Percentiles rank a stretch among this genome's conserved stretches.
These are phyloP conservation scores for Pseudogymnoascus sp. DNA, from an alignment of 2,329 filamentous ascomycete genomes.

Conservation along the genomic window DNA sequence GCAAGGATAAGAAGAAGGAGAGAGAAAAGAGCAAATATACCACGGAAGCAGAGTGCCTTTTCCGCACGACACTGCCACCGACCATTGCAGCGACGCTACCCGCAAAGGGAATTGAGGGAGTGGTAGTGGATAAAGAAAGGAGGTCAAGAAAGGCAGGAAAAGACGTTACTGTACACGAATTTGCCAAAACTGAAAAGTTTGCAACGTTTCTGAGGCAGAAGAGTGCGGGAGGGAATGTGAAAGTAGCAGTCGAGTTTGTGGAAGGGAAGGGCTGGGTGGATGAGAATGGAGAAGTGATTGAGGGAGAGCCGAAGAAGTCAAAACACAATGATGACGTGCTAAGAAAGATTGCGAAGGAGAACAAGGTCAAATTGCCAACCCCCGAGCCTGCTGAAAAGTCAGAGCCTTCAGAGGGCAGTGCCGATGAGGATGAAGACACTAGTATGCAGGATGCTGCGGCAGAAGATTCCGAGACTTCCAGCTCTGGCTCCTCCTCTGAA, in stretches of 20 bases:
- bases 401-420: constrained; percentile 11
- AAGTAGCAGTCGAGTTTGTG: constrained; percentile 54
- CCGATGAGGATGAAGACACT: constrained; percentile 8
- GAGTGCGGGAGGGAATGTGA: constrained; percentile 36
- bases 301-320: constrained; percentile 34
- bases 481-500: constrained; percentile 20
- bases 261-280: constrained; percentile 88
- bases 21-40: constrained; percentile 70
- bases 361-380: not conserved
- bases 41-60: constrained; percentile 70
- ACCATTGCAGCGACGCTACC: constrained; percentile 36
- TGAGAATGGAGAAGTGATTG: constrained; percentile 65
- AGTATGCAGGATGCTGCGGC: not conserved
- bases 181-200: constrained; percentile 74
- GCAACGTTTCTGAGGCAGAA: constrained; percentile 65
- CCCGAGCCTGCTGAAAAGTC: not conserved
- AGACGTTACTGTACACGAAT: constrained; percentile 75
- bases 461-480: constrained; percentile 21
- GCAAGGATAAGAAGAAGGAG: constrained; percentile 44
- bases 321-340: constrained; percentile 16
- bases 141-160: constrained; percentile 54
- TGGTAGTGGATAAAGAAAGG: constrained; percentile 39
- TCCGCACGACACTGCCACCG: constrained; percentile 72
- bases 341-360: constrained; percentile 9
- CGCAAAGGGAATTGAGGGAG: constrained; percentile 25